Evolutionary conservation across 2,329 filamentous ascomycete genomes (phyloP).

Genomic region (Stagonosporopsis tanaceti): DNA sequence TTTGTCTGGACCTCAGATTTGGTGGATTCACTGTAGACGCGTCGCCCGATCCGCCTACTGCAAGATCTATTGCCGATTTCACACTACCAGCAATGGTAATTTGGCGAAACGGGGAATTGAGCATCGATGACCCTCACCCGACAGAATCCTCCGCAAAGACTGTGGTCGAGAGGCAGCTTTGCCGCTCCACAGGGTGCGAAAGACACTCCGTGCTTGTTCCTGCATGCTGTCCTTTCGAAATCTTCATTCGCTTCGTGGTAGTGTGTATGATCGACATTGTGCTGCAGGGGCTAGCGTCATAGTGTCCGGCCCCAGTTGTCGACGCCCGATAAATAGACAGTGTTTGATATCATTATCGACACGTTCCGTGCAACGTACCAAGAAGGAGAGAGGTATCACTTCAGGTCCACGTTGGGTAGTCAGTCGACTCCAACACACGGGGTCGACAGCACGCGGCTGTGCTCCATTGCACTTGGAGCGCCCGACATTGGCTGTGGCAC

Average conservation of each 20-base stretch:
- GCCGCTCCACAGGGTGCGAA: neutral
- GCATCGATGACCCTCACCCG: neutral
- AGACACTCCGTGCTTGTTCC: conserved; percentile 5
- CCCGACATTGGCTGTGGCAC: conserved; percentile 3
- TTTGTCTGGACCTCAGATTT: conserved; percentile 14
- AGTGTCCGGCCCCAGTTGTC: neutral
- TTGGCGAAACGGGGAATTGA: neutral
- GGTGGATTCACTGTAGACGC: conserved; percentile 11
- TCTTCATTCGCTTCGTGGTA: conserved; percentile 5
- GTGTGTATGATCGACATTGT: conserved; percentile 20
- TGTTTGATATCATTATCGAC: conserved; percentile 10
- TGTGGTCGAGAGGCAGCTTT: neutral
- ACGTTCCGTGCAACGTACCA: conserved; percentile 18
- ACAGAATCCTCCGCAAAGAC: neutral
- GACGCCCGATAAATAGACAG: conserved; percentile 2
- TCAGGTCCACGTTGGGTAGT: conserved; percentile 8
- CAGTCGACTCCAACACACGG: neutral
- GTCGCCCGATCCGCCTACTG: conserved; percentile 3
- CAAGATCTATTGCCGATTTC: conserved; percentile 10
- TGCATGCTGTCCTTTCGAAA: neutral
- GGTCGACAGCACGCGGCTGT: conserved; percentile 6
- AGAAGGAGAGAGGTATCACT: conserved; percentile 2
- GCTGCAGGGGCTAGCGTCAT: conserved; percentile 11
- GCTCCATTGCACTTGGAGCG: neutral
- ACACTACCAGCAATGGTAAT: conserved; percentile 9